phyloP scores from a whole-genome alignment of 495 filamentous ascomycete genomes.

The Talaromyces nanjingensis region DNA sequence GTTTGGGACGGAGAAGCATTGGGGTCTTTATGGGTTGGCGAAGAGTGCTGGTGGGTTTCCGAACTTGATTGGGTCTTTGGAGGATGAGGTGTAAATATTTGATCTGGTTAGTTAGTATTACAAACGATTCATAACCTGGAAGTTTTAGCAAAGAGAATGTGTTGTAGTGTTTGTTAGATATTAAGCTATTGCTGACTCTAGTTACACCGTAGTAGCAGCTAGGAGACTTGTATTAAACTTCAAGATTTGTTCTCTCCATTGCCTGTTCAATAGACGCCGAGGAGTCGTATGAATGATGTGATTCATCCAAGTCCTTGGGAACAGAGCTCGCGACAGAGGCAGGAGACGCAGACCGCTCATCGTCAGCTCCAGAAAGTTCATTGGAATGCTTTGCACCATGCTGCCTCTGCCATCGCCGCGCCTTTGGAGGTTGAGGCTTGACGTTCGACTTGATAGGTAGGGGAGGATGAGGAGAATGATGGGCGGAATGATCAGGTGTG shows the following conservation, averaged over 20 bases:
- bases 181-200: neutral
- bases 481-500: neutral
- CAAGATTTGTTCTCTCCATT: neutral
- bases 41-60: neutral
- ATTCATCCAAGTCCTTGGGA: neutral
- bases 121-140: neutral
- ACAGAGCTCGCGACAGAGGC: neutral
- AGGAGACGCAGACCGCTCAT: slow-evolving; percentile 1
- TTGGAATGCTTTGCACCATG: slow-evolving; percentile 17
- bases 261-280: neutral
- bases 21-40: slow-evolving; percentile 46
- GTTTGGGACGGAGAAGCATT: slow-evolving; percentile 65
- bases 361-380: neutral
- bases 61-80: neutral
- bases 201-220: neutral
- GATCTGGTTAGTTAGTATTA: neutral
- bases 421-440: slow-evolving; percentile 36
- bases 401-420: slow-evolving; percentile 25
- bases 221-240: neutral
- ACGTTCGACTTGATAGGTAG: slow-evolving; percentile 25
- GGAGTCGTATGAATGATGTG: neutral
- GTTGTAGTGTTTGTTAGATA: neutral
- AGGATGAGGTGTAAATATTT: neutral
- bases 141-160: neutral
- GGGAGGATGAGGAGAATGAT: slow-evolving; percentile 3